phyloP scores from a whole-genome alignment of 2,329 filamentous ascomycete species.

The Moelleriella libera region DNA sequence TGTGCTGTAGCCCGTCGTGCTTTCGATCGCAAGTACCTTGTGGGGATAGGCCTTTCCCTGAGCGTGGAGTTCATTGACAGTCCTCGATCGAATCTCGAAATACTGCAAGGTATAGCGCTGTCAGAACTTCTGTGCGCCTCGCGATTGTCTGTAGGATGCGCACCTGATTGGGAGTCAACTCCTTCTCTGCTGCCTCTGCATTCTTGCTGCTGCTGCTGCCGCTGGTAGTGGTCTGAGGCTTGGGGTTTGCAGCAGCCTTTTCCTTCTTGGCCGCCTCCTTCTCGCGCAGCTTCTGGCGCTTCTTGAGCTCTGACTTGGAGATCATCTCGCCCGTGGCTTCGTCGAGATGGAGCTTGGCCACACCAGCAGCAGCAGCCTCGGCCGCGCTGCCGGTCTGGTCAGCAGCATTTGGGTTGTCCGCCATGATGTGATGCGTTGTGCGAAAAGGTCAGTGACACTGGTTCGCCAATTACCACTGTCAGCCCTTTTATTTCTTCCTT shows the following conservation, averaged over 20 bases:
- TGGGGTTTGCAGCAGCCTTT: slow-evolving; percentile 62
- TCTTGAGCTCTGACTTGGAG: slow-evolving; percentile 86
- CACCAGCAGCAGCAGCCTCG: slow-evolving; percentile 34
- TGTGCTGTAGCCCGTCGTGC: not conserved
- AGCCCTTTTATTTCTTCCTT: not conserved
- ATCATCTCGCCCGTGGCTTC: slow-evolving; percentile 82
- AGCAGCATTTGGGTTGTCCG: slow-evolving; percentile 16
- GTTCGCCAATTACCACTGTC: no score
- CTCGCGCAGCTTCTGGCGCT: slow-evolving; percentile 81
- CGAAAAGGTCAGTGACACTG: no score
- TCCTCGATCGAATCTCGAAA: slow-evolving; percentile 86
- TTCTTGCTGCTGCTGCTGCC: slow-evolving; percentile 14
- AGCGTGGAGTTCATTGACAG: slow-evolving; percentile 38
- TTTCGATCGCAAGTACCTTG: slow-evolving; percentile 28
- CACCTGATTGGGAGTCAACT: slow-evolving; percentile 40
- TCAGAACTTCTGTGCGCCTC: no score
- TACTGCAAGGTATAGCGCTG: slow-evolving; percentile 31
- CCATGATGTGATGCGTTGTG: slow-evolving; percentile 10
- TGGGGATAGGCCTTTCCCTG: slow-evolving; percentile 58
- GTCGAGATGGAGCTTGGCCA: slow-evolving; percentile 71
- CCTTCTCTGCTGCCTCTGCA: slow-evolving; percentile 50
- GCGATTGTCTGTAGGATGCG: not conserved
- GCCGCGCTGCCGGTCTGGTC: slow-evolving; percentile 23
- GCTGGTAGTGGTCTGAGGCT: slow-evolving; percentile 36
- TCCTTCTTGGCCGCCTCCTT: slow-evolving; percentile 79